Percentiles rank a stretch among this genome's conserved stretches.
phyloP scores from a whole-genome alignment of 2,329 filamentous ascomycete genomes.

The Endocalyx cinctus region DNA sequence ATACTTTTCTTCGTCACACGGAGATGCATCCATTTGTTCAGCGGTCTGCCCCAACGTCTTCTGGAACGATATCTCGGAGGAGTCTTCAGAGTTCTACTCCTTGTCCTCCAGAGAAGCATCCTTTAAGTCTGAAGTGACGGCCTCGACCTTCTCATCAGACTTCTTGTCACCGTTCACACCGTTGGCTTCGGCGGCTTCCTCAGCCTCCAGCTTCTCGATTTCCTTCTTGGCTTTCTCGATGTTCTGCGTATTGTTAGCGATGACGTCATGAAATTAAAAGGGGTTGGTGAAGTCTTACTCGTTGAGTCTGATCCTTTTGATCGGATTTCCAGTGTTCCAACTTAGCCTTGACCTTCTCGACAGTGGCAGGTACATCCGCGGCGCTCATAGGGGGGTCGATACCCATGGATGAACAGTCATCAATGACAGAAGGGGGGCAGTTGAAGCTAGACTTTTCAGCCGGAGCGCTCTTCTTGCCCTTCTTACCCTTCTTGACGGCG shows the following conservation, averaged over 20 bases:
- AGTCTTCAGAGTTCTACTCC: conserved; percentile 33
- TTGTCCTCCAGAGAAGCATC: conserved; percentile 49
- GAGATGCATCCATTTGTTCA: conserved; percentile 1
- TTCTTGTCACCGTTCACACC: conserved; percentile 42
- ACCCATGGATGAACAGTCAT: conserved; percentile 79
- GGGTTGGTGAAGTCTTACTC: conserved; percentile 54
- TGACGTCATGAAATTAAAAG: neutral
- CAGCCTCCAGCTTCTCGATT: conserved; percentile 80
- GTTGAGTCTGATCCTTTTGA: conserved; percentile 83
- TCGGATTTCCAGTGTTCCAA: conserved; percentile 86
- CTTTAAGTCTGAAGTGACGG: conserved; percentile 48
- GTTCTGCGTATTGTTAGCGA: conserved; percentile 60
- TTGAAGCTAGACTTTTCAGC: conserved; percentile 60
- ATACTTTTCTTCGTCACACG: no score
- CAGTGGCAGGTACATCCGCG: conserved; percentile 69
- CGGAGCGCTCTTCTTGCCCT: conserved; percentile 68
- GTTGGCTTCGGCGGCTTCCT: conserved; percentile 48
- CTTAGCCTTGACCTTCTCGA: conserved; percentile 92
- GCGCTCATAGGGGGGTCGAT: conserved; percentile 86
- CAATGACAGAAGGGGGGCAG: conserved; percentile 84
- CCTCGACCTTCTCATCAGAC: conserved; percentile 47
- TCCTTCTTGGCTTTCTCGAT: conserved; percentile 95
- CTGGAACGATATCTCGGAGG: conserved; percentile 4
- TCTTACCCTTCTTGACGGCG: conserved; percentile 81
- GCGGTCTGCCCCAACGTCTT: conserved; percentile 2